phyloP scores from a whole-genome alignment of 768 basidiomycete genomes.

The Xerocomellus chrysenteron region DNA sequence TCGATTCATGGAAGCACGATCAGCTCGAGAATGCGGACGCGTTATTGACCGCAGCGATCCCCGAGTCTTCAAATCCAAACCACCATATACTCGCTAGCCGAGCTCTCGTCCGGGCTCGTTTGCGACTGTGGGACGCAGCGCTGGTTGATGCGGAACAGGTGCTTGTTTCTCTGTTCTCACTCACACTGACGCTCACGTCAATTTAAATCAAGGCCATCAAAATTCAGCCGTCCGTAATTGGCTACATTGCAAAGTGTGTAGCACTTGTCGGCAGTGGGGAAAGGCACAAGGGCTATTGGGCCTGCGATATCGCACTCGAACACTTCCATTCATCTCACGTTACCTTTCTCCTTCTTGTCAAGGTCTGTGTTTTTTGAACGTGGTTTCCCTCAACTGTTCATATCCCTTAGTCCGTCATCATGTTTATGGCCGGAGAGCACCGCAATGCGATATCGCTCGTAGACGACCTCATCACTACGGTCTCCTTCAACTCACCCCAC shows the following conservation, averaged over 20 bases:
- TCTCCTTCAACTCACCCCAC: neutral
- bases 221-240: neutral
- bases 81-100: neutral
- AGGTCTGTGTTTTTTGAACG: too few relatives aligned
- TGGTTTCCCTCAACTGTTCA: neutral
- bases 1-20: too few relatives aligned
- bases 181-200: neutral
- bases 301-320: constrained; percentile 2
- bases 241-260: constrained; percentile 1
- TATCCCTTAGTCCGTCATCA: neutral
- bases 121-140: neutral
- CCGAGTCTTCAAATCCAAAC: neutral
- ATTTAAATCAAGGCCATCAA: neutral
- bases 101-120: neutral
- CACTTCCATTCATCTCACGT: neutral
- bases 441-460: neutral
- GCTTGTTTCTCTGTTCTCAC: neutral
- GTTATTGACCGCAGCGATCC: neutral
- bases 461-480: neutral
- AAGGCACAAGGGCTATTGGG: neutral
- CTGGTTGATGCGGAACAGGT: constrained; percentile 1
- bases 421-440: neutral
- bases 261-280: neutral
- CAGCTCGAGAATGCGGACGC: too few relatives aligned
- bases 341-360: neutral